Evolutionary conservation across 2,329 filamentous ascomycete species (phyloP).

Genomic region (Microcyclosporella mali): DNA sequence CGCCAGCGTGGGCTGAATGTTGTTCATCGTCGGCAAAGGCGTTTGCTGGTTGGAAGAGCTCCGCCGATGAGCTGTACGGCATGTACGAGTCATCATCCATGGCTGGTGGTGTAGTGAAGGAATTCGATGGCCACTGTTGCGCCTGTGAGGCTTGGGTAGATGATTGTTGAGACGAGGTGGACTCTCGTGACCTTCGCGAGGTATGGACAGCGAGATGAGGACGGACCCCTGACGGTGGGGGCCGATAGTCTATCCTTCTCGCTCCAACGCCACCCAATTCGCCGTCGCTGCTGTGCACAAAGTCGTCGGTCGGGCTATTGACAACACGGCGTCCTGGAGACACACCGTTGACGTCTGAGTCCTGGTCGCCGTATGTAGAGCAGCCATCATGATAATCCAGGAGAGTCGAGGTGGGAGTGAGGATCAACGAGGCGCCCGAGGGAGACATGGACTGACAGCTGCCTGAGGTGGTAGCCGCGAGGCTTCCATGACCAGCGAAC

Average conservation of each 20-base stretch:
- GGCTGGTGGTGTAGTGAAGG: slow-evolving; percentile 8
- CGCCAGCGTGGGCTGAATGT: slow-evolving; percentile 1
- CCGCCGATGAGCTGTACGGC: slow-evolving; percentile 3
- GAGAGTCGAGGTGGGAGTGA: slow-evolving; percentile 20
- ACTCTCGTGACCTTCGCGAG: slow-evolving; percentile 2
- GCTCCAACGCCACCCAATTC: slow-evolving; percentile 2
- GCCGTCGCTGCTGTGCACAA: slow-evolving; percentile 14
- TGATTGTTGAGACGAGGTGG: neutral
- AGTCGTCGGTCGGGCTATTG: slow-evolving; percentile 14
- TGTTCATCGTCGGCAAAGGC: slow-evolving; percentile 6
- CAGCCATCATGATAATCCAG: slow-evolving; percentile 8
- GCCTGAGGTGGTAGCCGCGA: slow-evolving; percentile 2
- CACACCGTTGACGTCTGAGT: slow-evolving; percentile 14
- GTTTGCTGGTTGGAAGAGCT: neutral
- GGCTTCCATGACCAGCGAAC: slow-evolving; percentile 1
- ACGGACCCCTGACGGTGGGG: slow-evolving; percentile 10
- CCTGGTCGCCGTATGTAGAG: slow-evolving; percentile 9
- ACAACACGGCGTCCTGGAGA: slow-evolving; percentile 14
- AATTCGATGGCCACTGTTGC: slow-evolving; percentile 8
- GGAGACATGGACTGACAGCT: slow-evolving; percentile 20
- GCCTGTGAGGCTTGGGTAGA: neutral
- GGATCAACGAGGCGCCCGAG: slow-evolving; percentile 15
- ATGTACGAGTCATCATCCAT: slow-evolving; percentile 10
- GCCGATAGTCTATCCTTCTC: slow-evolving; percentile 8
- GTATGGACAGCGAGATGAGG: slow-evolving; percentile 5